Evolutionary conservation across 306 rosid species (phyloP).

Genomic region (Lathyrus oleraceus): DNA sequence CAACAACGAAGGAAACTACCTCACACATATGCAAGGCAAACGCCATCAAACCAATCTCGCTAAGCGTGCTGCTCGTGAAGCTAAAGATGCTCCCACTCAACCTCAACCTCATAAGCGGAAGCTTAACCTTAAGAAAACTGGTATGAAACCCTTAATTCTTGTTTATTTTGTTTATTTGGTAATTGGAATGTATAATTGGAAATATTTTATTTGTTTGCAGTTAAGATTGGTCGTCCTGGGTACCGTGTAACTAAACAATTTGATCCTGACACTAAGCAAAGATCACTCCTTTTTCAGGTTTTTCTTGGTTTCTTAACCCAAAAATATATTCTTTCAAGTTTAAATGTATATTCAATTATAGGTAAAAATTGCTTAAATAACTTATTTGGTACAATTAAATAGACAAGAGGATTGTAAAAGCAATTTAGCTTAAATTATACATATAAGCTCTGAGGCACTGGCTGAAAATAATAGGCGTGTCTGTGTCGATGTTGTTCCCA

Average conservation of each 20-base stretch:
- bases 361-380: not conserved
- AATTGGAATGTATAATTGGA: not conserved
- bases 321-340: too few species aligned
- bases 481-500: too few species aligned
- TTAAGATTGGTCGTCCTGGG: slow-evolving; percentile 96
- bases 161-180: not conserved
- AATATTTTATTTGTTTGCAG: slow-evolving; percentile 36
- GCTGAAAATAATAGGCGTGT: too few species aligned
- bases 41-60: slow-evolving; percentile 95
- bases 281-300: too few species aligned
- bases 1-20: slow-evolving; percentile 95
- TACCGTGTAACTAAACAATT: slow-evolving; percentile 90
- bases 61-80: slow-evolving; percentile 89
- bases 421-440: not conserved
- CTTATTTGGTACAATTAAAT: not conserved
- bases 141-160: too few species aligned
- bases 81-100: too few species aligned
- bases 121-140: too few species aligned
- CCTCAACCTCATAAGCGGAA: too few species aligned
- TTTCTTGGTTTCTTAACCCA: too few species aligned
- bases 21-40: slow-evolving; percentile 96
- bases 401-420: not conserved
- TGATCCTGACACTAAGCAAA: too few species aligned
- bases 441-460: too few species aligned
- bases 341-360: not conserved